Evolutionary conservation across 805 yeast species (phyloP), one percentile per base, ranked within the genome.

Genomic region (Grigorovia transvaalensis): DNA sequence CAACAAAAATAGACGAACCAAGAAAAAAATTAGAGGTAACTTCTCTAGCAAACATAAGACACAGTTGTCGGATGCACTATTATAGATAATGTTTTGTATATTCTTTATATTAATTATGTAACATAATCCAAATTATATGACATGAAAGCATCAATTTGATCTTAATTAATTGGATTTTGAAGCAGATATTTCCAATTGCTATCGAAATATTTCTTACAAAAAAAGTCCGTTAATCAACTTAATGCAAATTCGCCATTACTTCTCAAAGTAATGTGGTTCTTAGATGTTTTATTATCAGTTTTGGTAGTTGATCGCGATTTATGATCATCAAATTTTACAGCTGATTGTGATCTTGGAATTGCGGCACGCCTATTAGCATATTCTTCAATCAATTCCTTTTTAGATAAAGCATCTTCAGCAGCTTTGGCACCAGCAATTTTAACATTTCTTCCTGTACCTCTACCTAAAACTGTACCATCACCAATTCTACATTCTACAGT

Each of bases 381-480:
- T 59, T 82, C 82, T 54, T 84, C 90, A 47, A 88, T 71, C 33
- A 79, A 52, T 0, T 70, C 71, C 45, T 76, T 77, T 55, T 87
- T 80, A 11, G 70, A 67, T 46, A 91, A 70, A 0, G 91, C 96
- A 49, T 74, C 71, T 82, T 83, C 84, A 0, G 99, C 99, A 0
- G 97, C 96, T 51, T 84, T 72, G 20, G 79, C 66, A 0, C 96
- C 93, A 0, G 97, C 98, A 30, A 80, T 83, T 64, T 85, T 86
- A 3, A 74, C 71, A 55, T 79, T 83, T 23, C 77, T 73, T 2
- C 87, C 98, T 7, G 67, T 70, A 4, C 96, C 98, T 3, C 66
- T 68, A 0, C 96, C 96, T 23, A 91, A 60, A 1, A 74, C 71
- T 3, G 79, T 71, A 19, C 82, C 88, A 51, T 76, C 79, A 2